Conservation (phyloP, 129 eudicot genomes). For the Scalesia atractyloides region DNA sequence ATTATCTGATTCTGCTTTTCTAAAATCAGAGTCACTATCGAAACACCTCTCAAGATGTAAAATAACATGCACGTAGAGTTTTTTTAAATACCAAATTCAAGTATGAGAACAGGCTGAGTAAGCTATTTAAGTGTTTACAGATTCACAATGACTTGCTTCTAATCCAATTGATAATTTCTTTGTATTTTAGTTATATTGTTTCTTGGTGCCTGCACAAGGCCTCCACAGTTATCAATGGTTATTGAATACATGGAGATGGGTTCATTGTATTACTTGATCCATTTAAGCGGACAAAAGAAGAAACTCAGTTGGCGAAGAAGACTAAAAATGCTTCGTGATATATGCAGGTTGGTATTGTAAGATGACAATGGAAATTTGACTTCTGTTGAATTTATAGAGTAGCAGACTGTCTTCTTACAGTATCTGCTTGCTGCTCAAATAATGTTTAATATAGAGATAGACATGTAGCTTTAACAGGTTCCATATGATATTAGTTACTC, state of each 20-base stretch:
- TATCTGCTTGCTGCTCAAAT: neutral
- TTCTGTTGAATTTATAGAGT: neutral
- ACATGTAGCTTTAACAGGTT: too few relatives aligned
- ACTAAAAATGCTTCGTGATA: constrained; percentile 95
- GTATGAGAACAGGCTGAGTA: too few relatives aligned
- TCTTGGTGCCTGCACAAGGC: constrained; percentile 98
- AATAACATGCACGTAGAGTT: neutral
- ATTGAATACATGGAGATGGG: constrained; percentile 99
- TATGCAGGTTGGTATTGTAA: constrained; percentile 77
- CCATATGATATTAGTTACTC: neutral
- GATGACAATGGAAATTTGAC: constrained; percentile 1
- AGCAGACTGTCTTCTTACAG: neutral
- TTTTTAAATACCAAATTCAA: neutral
- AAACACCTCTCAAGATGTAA: neutral
- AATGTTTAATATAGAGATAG: neutral
- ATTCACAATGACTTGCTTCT: constrained; percentile 16
- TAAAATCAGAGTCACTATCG: neutral
- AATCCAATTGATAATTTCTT: constrained; percentile 16
- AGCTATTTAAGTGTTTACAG: neutral
- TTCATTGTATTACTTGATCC: constrained; percentile 85
- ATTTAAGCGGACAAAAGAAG: constrained; percentile 88
- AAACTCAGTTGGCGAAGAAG: constrained; percentile 87
- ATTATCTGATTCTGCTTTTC: neutral
- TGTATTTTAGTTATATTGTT: constrained; percentile 73
- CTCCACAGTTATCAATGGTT: constrained; percentile 93